Percentiles rank a stretch among this genome's conserved stretches.
These are phyloP conservation scores for Thymus quinquecostatus DNA, from an alignment of 257 asterid genomes.

Conservation along the genomic window DNA sequence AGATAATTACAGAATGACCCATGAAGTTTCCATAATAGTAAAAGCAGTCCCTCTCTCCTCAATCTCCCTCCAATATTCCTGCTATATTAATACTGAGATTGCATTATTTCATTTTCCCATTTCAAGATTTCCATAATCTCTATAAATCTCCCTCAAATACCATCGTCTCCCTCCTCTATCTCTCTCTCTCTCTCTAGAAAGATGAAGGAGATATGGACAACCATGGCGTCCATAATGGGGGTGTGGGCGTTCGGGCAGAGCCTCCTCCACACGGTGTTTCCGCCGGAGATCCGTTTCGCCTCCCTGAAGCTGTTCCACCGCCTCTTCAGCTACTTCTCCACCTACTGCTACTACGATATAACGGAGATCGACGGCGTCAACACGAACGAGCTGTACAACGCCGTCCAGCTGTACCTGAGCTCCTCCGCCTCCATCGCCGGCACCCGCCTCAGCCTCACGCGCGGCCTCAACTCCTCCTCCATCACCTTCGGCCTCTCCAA, in stretches of 20 bases:
- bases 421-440: slow-evolving; percentile 65
- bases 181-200: not conserved
- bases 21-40: not conserved
- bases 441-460: slow-evolving; percentile 62
- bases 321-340: slow-evolving; percentile 53
- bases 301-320: slow-evolving; percentile 54
- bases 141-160: slow-evolving; percentile 30
- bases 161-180: not conserved
- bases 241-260: slow-evolving; percentile 71
- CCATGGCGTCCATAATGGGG: slow-evolving; percentile 72
- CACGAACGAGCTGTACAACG: slow-evolving; percentile 75
- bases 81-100: slow-evolving; percentile 6
- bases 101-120: not conserved
- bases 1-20: not conserved
- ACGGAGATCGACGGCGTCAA: slow-evolving; percentile 73
- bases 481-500: slow-evolving; percentile 63
- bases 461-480: slow-evolving; percentile 60
- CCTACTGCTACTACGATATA: slow-evolving; percentile 70
- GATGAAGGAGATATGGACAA: slow-evolving; percentile 70
- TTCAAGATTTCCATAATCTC: slow-evolving; percentile 14
- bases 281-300: slow-evolving; percentile 67
- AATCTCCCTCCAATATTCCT: slow-evolving; percentile 30
- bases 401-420: slow-evolving; percentile 66
- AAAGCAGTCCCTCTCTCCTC: not conserved
- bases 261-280: slow-evolving; percentile 61